Evolutionary conservation across 148 eudicot species (phyloP).

Genomic region (Selenicereus undatus): DNA sequence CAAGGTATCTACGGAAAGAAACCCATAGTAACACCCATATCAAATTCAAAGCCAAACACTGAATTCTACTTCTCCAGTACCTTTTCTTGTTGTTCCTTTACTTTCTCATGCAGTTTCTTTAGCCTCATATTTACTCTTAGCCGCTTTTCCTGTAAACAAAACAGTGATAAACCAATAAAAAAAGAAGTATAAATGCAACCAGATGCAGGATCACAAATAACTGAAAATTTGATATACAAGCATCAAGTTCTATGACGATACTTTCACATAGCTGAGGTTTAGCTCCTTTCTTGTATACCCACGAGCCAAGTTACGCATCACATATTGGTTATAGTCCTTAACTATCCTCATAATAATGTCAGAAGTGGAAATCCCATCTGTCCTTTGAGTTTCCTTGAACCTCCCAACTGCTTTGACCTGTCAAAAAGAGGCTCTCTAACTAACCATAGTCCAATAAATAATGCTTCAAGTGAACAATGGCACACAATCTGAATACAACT

Average conservation of each 20-base stretch:
- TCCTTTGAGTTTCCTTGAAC: conserved; percentile 66
- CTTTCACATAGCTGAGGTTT: conserved; percentile 72
- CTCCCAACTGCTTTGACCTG: conserved; percentile 62
- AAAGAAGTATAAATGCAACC: background rate
- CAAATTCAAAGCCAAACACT: background rate
- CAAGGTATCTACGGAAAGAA: background rate
- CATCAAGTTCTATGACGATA: background rate
- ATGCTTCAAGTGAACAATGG: background rate
- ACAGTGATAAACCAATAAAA: conserved; percentile 5
- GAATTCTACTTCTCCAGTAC: conserved; percentile 24
- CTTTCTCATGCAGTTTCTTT: conserved; percentile 61
- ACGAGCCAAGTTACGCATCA: conserved; percentile 75
- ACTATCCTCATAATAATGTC: conserved; percentile 77
- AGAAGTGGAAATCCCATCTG: conserved; percentile 80
- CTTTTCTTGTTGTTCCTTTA: conserved; percentile 74
- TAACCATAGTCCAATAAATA: conserved; percentile 12
- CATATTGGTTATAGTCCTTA: conserved; percentile 73
- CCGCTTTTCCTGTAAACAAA: conserved; percentile 48
- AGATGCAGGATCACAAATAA: background rate
- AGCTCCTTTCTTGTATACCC: conserved; percentile 74
- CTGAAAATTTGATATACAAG: background rate
- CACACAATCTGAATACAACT: background rate
- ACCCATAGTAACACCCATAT: background rate
- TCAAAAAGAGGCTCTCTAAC: conserved; percentile 11
- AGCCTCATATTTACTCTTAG: conserved; percentile 70